These are phyloP conservation scores for Alternaria infectoria DNA, from an alignment of 2,329 filamentous ascomycete species.

Conservation along the genomic window DNA sequence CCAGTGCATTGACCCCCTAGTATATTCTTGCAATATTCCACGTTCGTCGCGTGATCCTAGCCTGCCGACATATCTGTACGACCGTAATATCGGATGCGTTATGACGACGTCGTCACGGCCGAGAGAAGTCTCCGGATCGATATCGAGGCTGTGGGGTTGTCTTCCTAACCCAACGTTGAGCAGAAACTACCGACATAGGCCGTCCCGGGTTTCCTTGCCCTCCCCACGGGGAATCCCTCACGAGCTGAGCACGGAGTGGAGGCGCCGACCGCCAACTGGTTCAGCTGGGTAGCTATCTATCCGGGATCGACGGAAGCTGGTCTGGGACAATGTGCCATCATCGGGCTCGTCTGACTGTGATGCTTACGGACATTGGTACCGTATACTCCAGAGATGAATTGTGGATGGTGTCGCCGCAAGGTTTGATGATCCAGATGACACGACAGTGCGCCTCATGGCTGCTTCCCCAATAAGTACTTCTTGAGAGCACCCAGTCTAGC, in stretches of 20 bases:
- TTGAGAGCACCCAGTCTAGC: slow-evolving; percentile 5
- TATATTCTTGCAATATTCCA: slow-evolving; percentile 17
- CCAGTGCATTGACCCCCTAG: slow-evolving; percentile 11
- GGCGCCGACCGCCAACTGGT: slow-evolving; percentile 1
- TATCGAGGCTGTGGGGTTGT: slow-evolving; percentile 4
- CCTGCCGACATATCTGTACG: slow-evolving; percentile 11
- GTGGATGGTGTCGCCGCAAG: slow-evolving; percentile 9
- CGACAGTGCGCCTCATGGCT: background rate
- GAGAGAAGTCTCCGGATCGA: slow-evolving; percentile 6
- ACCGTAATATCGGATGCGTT: slow-evolving; percentile 8
- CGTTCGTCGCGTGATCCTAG: slow-evolving; percentile 12
- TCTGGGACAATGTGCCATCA: slow-evolving; percentile 8
- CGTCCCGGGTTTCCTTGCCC: background rate
- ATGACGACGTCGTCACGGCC: slow-evolving; percentile 6
- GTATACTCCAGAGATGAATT: slow-evolving; percentile 16
- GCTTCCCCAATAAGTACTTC: slow-evolving; percentile 22
- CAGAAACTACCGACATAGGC: slow-evolving; percentile 16
- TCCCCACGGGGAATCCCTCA: slow-evolving; percentile 14
- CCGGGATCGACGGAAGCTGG: slow-evolving; percentile 11
- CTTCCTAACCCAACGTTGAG: slow-evolving; percentile 9
- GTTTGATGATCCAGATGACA: slow-evolving; percentile 9
- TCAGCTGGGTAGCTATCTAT: slow-evolving; percentile 6
- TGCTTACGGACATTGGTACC: slow-evolving; percentile 14
- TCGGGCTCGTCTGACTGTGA: slow-evolving; percentile 5
- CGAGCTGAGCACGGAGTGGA: slow-evolving; percentile 11